Evolutionary conservation across 805 yeast species (phyloP).

Genomic region (Metschnikowia matae): DNA sequence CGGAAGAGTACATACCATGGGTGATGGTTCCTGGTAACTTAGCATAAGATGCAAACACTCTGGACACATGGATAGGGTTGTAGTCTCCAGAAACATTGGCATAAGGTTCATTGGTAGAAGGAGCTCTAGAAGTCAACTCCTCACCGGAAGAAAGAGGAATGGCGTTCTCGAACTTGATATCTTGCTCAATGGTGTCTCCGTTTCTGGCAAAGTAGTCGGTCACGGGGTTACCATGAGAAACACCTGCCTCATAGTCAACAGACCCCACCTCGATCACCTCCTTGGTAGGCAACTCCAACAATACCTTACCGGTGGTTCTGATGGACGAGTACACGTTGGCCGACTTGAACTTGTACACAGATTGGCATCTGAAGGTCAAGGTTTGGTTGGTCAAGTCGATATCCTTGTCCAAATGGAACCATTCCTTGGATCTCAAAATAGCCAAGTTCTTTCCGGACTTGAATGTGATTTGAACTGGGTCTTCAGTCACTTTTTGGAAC

Average conservation of each 20-base stretch:
- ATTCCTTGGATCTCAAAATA: slow-evolving; percentile 89
- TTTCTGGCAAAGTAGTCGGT: slow-evolving; percentile 87
- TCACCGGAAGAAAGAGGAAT: slow-evolving; percentile 75
- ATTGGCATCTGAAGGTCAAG: slow-evolving; percentile 83
- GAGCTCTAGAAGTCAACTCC: slow-evolving; percentile 70
- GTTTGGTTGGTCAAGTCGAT: slow-evolving; percentile 73
- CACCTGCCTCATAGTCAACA: slow-evolving; percentile 84
- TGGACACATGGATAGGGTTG: slow-evolving; percentile 96
- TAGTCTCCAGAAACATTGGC: slow-evolving; percentile 97
- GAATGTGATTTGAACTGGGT: slow-evolving; percentile 77
- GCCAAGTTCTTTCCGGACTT: slow-evolving; percentile 85
- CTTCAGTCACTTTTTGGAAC: slow-evolving; percentile 81
- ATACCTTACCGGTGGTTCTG: slow-evolving; percentile 77
- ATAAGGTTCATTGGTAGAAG: slow-evolving; percentile 93
- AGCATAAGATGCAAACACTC: slow-evolving; percentile 91
- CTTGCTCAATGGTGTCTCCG: slow-evolving; percentile 93
- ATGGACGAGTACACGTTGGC: slow-evolving; percentile 75
- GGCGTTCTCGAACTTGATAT: slow-evolving; percentile 81
- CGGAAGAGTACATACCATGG: slow-evolving; percentile 98
- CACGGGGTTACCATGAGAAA: slow-evolving; percentile 96
- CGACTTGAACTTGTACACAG: slow-evolving; percentile 77
- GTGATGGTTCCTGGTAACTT: slow-evolving; percentile 96
- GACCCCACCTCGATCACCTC: slow-evolving; percentile 81
- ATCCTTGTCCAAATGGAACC: slow-evolving; percentile 83
- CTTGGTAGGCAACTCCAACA: slow-evolving; percentile 86